Base-by-base conservation (phyloP, 2,329 filamentous ascomycete species). In the Talaromyces islandicus region DNA sequence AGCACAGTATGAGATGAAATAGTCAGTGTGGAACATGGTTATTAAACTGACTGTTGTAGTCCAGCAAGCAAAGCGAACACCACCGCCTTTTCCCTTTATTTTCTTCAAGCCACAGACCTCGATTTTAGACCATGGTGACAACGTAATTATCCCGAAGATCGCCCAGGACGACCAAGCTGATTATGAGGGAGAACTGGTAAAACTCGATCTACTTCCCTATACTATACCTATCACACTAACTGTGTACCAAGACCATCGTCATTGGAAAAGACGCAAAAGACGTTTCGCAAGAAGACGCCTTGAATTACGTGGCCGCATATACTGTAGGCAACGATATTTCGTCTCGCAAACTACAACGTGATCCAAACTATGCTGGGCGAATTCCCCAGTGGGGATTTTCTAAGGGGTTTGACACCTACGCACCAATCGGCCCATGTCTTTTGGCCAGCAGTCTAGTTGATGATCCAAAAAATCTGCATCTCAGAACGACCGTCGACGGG, bases 171-270 rank as follows among this genome's bases (percentile, higher is more conserved):
- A 80, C 32, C 75, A 75, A 14, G 84, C 85, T 0, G 88, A 91
- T 73, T 91, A 91, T 72, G 88, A 92, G 73, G 88, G 86, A 69
- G 88, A 91, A 75, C 80, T 91, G 12, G 86, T 89, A 29, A 77
- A 83, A 48, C 76, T 89, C 41, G 19, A 46, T 46, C n/a, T 21
- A 7, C 19, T 56, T 48, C 0, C 80, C 21, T 24, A 14, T 48
- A 74, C 54, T 79, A 0, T 77, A 19, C 4, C 35, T 25, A 9
- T 41, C 38, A 21, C 30, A 3, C 46, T 53, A 38, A 53, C 56
- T 58, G 4, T 25, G 24, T 25, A 35, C 30, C 17, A 19, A 54
- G 51, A 41, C 35, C 38, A 56, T 58, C n/a, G 60, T 61, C 2
- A 48, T 61, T 9, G 60, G 56, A 4, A 85, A 88, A 73, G 75